Evolutionary conservation across 371 early-diverging fungal species (phyloP), one percentile per base, ranked within the genome.

Genomic region (Choanephora cucurbitarum): DNA sequence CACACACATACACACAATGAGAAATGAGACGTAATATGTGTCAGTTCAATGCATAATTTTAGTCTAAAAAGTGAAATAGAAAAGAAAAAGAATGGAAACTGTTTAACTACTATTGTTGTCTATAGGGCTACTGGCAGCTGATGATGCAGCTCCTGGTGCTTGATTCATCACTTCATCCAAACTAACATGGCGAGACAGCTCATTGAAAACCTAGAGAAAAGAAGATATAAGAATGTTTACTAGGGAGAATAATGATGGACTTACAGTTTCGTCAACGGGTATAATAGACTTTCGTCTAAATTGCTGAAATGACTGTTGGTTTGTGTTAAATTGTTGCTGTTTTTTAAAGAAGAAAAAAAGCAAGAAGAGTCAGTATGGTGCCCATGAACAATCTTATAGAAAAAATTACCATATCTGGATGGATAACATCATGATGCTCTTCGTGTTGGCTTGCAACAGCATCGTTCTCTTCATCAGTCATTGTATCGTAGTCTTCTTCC

Each of bases 261-360:
- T 46, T 46, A 64, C 64, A 58, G 55, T 64, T 54, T 64, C 58
- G 42, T 64, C 64, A 56, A 95, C 92, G 34, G 95, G 95, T 64
- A 95, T 84, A 53, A 95, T 93, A 10, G 93, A 92, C 78, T 95
- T 95, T 60, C 95, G 77, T 55, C 95, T 81, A 79, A 93, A 92
- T 49, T 90, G 84, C 59, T 82, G 89, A 46, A 85, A 84, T 62
- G 70, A 73, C 56, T 72, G 76, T 10, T 85, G 84, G 18, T 48
- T 51, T 39, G 79, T 69, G 31, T 81, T 87, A 68, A 90, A 91
- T 73, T 86, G 83, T 73, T 88, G 79, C 85, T 82, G 44, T 18
- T n/a, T n/a, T n/a, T n/a, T n/a, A n/a, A n/a, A n/a, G n/a, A n/a
- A 47, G 17, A 21, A 9, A 28, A 33, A 18, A 17, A 33, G 6